Conservation (phyloP, 2,329 filamentous ascomycete species). For the Penicillium glabrum region DNA sequence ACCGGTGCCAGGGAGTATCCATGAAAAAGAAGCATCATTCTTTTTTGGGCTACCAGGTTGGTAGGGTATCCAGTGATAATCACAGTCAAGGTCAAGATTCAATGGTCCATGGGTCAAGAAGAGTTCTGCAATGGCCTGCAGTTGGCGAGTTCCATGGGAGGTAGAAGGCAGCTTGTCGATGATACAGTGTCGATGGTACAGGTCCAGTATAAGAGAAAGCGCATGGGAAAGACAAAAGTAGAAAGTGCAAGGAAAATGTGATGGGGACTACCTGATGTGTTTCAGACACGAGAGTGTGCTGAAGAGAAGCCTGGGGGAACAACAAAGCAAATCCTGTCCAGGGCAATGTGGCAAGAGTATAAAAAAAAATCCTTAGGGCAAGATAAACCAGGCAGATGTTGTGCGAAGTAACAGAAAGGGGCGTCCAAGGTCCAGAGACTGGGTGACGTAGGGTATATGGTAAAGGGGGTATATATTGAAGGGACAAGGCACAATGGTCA, state of each 20-base stretch:
- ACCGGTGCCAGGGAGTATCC: constrained; percentile 28
- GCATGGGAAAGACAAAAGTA: constrained; percentile 16
- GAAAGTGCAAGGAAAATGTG: constrained; percentile 30
- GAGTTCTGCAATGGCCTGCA: not conserved
- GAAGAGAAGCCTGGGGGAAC: constrained; percentile 25
- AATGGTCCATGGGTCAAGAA: constrained; percentile 18
- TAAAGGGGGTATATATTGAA: not conserved
- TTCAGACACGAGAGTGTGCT: constrained; percentile 26
- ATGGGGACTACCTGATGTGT: constrained; percentile 45
- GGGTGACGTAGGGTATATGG: not conserved
- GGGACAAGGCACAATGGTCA: constrained; percentile 20
- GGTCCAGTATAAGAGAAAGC: constrained; percentile 20
- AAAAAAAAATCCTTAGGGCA: constrained; percentile 28
- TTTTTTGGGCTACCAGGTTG: constrained; percentile 19
- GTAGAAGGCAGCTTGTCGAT: constrained; percentile 2
- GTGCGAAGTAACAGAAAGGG: constrained; percentile 1
- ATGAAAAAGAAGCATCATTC: constrained; percentile 26
- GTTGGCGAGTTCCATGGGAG: not conserved
- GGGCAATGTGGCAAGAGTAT: constrained; percentile 21
- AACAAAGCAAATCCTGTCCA: constrained; percentile 37
- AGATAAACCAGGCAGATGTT: constrained; percentile 23
- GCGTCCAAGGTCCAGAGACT: constrained; percentile 1
- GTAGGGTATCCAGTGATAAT: constrained; percentile 16
- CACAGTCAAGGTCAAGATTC: constrained; percentile 9
- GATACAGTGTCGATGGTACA: constrained; percentile 19